Conservation (phyloP, 176 grass and related monocot species). For the Ananas comosus region DNA sequence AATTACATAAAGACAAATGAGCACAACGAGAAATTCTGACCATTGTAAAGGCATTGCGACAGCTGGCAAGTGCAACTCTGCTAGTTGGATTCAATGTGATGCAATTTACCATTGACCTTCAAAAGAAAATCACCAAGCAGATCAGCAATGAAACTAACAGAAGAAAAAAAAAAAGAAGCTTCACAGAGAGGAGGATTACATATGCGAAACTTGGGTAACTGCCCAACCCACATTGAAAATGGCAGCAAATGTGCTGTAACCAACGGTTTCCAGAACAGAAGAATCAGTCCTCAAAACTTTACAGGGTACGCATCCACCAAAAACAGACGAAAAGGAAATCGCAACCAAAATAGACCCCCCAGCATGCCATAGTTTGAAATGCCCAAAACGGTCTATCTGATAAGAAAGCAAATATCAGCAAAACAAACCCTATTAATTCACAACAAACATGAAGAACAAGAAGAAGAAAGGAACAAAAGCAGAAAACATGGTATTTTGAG, state of each 20-base stretch:
- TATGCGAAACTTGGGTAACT: constrained; percentile 94
- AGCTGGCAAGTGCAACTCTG: constrained; percentile 90
- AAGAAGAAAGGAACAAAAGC: too few species aligned
- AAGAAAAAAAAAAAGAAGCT: constrained; percentile 19
- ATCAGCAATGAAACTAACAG: constrained; percentile 4
- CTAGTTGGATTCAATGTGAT: constrained; percentile 89
- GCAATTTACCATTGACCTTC: constrained; percentile 99
- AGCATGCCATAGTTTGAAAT: constrained; percentile 98
- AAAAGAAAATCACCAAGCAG: constrained; percentile 8
- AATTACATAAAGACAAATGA: constrained; percentile 12
- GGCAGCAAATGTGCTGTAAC: constrained; percentile 85
- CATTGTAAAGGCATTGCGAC: constrained; percentile 98
- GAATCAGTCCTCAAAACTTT: constrained; percentile 56
- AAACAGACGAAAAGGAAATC: constrained; percentile 94
- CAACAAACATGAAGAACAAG: too few species aligned
- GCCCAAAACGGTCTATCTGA: constrained; percentile 92
- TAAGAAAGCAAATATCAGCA: constrained; percentile 6
- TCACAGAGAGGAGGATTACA: constrained; percentile 40
- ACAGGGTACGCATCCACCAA: constrained; percentile 81
- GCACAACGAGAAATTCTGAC: constrained; percentile 32
- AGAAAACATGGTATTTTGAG: too few species aligned
- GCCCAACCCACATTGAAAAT: constrained; percentile 99
- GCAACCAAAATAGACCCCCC: constrained; percentile 89
- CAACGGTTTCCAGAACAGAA: constrained; percentile 64
- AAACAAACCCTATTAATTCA: too few species aligned